Percentiles rank a stretch among this genome's conserved stretches.
Evolutionary conservation across 129 eudicot species (phyloP).

Genomic region (Sambucus nigra): DNA sequence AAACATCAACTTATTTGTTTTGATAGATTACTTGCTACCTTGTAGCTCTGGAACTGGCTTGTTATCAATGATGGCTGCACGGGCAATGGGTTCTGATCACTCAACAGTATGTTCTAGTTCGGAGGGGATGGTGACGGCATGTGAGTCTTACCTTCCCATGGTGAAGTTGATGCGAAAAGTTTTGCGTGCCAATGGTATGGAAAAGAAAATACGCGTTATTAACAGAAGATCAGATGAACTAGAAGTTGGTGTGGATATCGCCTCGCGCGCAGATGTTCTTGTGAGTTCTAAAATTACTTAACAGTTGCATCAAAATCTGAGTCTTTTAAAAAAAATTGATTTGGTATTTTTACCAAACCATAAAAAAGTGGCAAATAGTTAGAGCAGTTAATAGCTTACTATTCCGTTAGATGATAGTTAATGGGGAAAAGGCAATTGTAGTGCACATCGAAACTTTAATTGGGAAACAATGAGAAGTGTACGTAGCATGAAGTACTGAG

Average conservation of each 20-base stretch:
- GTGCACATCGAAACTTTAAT: no score
- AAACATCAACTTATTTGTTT: not conserved
- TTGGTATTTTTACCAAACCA: no score
- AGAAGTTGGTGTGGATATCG: conserved; percentile 63
- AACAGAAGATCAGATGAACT: conserved; percentile 82
- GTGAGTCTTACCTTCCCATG: conserved; percentile 98
- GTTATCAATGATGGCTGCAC: conserved; percentile 92
- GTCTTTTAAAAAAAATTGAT: no score
- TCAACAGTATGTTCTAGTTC: conserved; percentile 18
- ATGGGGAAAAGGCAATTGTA: no score
- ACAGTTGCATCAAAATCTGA: not conserved
- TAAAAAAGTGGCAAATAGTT: no score
- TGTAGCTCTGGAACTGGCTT: conserved; percentile 92
- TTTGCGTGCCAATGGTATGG: conserved; percentile 64
- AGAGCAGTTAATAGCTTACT: no score
- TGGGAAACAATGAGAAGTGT: no score
- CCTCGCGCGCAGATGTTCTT: conserved; percentile 74
- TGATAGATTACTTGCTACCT: no score
- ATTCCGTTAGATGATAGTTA: no score
- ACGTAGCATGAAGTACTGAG: no score
- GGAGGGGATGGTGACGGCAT: conserved; percentile 63
- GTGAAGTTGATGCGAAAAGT: conserved; percentile 82
- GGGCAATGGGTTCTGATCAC: conserved; percentile 42
- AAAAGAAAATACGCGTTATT: conserved; percentile 43
- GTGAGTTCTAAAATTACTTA: conserved; percentile 34